phyloP scores from a whole-genome alignment of 2,329 filamentous ascomycete genomes.

The Septoria petroselini region DNA sequence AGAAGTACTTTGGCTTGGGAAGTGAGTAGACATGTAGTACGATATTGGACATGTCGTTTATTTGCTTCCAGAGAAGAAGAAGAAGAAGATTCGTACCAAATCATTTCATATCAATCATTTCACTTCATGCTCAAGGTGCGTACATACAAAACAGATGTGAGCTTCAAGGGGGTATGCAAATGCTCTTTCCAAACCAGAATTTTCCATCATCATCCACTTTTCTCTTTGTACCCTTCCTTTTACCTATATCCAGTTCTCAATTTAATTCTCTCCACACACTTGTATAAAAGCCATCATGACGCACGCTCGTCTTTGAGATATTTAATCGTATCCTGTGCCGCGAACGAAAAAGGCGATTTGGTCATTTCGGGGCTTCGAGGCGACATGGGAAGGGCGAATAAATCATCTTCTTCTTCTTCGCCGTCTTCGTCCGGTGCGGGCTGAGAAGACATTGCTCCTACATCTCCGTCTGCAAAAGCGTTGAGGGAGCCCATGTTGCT shows the following conservation, averaged over 20 bases:
- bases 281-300: not conserved
- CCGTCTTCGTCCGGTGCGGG: slow-evolving; percentile 44
- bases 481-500: slow-evolving; percentile 45
- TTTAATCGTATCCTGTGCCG: slow-evolving; percentile 39
- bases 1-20: slow-evolving; percentile 60
- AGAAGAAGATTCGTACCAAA: too few species aligned
- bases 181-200: too few species aligned
- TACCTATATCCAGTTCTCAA: too few species aligned
- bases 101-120: too few species aligned
- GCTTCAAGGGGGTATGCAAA: too few species aligned
- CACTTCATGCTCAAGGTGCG: too few species aligned
- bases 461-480: slow-evolving; percentile 39
- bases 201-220: too few species aligned
- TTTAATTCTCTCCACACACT: too few species aligned
- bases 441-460: slow-evolving; percentile 24
- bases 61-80: too few species aligned
- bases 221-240: too few species aligned
- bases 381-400: slow-evolving; percentile 84
- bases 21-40: slow-evolving; percentile 9
- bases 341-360: slow-evolving; percentile 73
- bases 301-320: slow-evolving; percentile 26
- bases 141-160: not conserved
- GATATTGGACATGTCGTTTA: not conserved
- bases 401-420: slow-evolving; percentile 71
- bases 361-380: slow-evolving; percentile 82